Evolutionary conservation across 495 filamentous ascomycete species (phyloP), one percentile per base, ranked within the genome.

Genomic region (Penicillium taxi): DNA sequence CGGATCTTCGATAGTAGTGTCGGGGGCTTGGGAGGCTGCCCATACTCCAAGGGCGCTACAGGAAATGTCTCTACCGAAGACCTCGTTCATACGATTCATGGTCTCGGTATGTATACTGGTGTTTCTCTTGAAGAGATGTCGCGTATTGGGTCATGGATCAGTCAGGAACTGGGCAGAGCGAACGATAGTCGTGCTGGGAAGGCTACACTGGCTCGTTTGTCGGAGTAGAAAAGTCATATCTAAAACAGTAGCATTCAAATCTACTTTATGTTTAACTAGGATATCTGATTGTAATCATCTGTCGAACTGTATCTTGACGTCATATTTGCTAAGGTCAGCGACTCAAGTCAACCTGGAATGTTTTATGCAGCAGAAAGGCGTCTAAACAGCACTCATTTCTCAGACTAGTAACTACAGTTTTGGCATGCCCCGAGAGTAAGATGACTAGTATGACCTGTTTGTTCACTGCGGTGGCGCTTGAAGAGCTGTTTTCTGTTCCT

Each of bases 51-150:
- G 32, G 91, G 91, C 0, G 91, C 91, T 9, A 95, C 91, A 9
- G 91, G 91, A 0, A 99, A 99, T 59, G 83, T 96, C 28, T 77
- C 86, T 8, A 96, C 89, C 1, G 91, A 99, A 57, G 88, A 99
- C 56, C 64, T 96, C 55, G 74, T 95, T 2, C 87, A 96, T 59
- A 91, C 85, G 14, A 52, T 95, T 42, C 83, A 96, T 50, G 84
- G 81, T 39, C 58, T 94, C 26, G 91, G 91, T 0, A 82, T 86
- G 72, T 75, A 83, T 31, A 94, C 89, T 0, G 91, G 91, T 0
- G 73, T 99, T 6, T 80, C 91, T 60, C 58, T 99, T 30, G 86
- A 90, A 52, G 74, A 79, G 38, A 72, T 95, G 61, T 76, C 78
- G 3, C 74, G 81, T 42, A 78, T 95, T 40, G 91, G 91, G 0